Base-by-base conservation (phyloP, 2,329 filamentous ascomycete genomes). In the Myriosclerotinia duriaeana region DNA sequence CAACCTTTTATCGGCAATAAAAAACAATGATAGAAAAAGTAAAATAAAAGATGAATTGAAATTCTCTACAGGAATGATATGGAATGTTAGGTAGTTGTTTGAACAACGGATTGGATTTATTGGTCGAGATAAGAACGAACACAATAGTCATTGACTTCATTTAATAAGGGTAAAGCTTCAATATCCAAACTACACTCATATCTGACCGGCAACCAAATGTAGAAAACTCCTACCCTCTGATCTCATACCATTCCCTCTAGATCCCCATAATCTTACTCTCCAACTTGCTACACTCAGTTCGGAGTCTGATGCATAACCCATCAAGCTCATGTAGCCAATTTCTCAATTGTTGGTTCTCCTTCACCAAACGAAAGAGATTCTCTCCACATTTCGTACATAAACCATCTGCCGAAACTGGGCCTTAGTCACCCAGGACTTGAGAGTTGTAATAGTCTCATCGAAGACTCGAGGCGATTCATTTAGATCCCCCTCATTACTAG, bases 261-360 rank as follows among this genome's bases (percentile, higher is more conserved):
- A 60, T 42, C 30, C 30, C 30, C 7, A 12, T 36, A 5, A 38
- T 50, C 11, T 50, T 38, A 36, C 9, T 60, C 14, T 60, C 56
- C 26, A 60, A 3, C 26, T 60, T 48, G 26, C 42, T n/a, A 26
- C 56, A 60, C 44, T 48, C 30, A 12, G 34, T 60, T 20, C 44
- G 38, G 30, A 60, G 56, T 22, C 56, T 60, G 6, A 50, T 50
- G 30, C 56, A 60, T 26, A 60, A 50, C 12, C 56, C 56, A 38
- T 60, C 56, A 8, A 60, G 30, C 20, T 48, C 30, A 48, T 60
- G 15, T 38, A 60, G 38, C n/a, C 56, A 15, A 17, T 50, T 26
- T 26, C 30, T 60, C 56, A 60, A 26, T 38, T 48, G 20, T 38
- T 60, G 44, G 4, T 60, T 60, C 20, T 48, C 44, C n/a, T 22